Conservation (phyloP, 495 filamentous ascomycete species). For the Pyrenula massariospora region DNA sequence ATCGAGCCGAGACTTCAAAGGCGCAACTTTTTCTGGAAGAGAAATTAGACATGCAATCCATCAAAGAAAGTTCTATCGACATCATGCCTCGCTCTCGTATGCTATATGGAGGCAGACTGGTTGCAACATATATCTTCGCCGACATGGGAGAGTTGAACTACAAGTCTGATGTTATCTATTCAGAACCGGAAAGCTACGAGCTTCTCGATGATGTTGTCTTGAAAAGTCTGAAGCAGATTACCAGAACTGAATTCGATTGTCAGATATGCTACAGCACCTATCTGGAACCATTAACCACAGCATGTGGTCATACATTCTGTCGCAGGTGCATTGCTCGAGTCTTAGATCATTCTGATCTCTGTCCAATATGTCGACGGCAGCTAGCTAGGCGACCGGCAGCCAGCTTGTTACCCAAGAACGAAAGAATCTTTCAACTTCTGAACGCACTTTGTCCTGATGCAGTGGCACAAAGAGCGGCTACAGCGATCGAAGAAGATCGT, state of each 20-base stretch:
- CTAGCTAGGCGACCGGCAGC: conserved; percentile 50
- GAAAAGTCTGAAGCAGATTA: conserved; percentile 43
- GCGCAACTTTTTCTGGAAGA: conserved; percentile 16
- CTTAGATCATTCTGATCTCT: conserved; percentile 62
- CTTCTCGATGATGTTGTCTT: conserved; percentile 39
- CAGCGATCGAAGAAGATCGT: conserved; percentile 34
- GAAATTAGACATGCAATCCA: conserved; percentile 8
- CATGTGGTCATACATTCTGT: conserved; percentile 86
- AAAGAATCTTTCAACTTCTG: conserved; percentile 46
- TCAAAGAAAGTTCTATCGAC: conserved; percentile 11
- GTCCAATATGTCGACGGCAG: conserved; percentile 63
- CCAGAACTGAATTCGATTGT: conserved; percentile 66
- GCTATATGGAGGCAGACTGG: conserved; percentile 41
- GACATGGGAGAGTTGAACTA: conserved; percentile 40
- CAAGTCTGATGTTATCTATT: conserved; percentile 42
- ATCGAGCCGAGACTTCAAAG: conserved; percentile 13
- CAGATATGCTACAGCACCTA: conserved; percentile 77
- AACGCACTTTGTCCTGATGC: conserved; percentile 54
- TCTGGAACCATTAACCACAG: conserved; percentile 68
- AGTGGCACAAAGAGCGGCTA: conserved; percentile 42
- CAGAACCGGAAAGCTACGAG: conserved; percentile 23
- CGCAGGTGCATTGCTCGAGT: conserved; percentile 62
- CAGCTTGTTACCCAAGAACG: conserved; percentile 46
- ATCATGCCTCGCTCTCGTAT: conserved; percentile 11
- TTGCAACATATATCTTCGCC: conserved; percentile 47